phyloP scores from a whole-genome alignment of 2,329 filamentous ascomycete genomes.

The Orbilia blumenaviensis region DNA sequence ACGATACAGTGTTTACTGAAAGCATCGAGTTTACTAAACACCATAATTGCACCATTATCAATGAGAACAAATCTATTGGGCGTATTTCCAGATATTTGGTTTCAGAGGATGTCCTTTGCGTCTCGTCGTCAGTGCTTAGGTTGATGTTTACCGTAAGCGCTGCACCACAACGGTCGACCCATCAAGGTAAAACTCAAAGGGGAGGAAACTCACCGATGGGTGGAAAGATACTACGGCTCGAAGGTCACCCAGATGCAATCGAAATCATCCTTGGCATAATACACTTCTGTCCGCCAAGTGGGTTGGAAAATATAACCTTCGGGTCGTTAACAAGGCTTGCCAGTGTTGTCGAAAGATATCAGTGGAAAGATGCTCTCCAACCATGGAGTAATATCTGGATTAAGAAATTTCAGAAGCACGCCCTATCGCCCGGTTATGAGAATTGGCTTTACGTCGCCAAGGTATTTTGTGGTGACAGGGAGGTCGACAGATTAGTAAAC shows the following conservation, averaged over 20 bases:
- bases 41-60: not conserved
- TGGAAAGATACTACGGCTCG: not conserved
- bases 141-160: too few species aligned
- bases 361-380: not conserved
- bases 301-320: not conserved
- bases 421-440: not conserved
- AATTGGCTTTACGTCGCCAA: not conserved
- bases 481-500: not conserved
- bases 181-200: too few species aligned
- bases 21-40: not conserved
- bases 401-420: not conserved
- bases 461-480: not conserved
- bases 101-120: not conserved
- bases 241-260: not conserved
- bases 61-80: not conserved
- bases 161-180: too few species aligned
- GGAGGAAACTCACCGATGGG: not conserved
- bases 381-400: not conserved
- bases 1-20: too few species aligned
- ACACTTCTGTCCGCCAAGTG: not conserved
- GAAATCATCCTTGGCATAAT: not conserved
- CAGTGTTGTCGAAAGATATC: not conserved
- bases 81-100: not conserved
- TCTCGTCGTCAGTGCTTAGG: not conserved
- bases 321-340: not conserved